Conservation (phyloP, 768 basidiomycete species). For the Boletus tylopilopsis region DNA sequence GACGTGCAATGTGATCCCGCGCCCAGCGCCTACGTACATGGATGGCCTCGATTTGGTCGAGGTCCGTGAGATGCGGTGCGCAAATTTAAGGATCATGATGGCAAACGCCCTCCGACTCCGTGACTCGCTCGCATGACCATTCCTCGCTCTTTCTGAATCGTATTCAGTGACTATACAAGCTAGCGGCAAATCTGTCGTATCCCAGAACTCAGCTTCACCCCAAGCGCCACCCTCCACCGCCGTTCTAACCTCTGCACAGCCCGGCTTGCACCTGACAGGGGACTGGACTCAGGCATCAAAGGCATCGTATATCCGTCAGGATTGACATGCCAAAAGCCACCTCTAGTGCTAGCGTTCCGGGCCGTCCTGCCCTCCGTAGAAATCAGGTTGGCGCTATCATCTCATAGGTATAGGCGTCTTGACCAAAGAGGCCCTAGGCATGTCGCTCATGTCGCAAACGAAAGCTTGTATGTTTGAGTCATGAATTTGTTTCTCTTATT, state of each 20-base stretch:
- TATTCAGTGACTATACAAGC: not conserved
- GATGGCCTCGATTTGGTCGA: conserved; percentile 14
- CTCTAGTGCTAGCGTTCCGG: conserved; percentile 31
- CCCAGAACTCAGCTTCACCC: not conserved
- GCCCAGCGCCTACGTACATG: conserved; percentile 2
- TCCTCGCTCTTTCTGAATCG: not conserved
- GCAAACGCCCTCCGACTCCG: not conserved
- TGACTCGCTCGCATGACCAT: not conserved
- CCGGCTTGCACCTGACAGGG: not conserved
- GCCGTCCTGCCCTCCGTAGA: conserved; percentile 66
- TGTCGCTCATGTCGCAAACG: conserved; percentile 80
- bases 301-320: not conserved
- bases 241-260: too few species aligned
- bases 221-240: conserved; percentile 4
- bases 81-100: conserved; percentile 21
- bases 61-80: conserved; percentile 21
- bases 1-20: not conserved
- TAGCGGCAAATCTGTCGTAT: not conserved
- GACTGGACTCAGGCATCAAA: not conserved
- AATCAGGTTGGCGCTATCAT: conserved; percentile 54
- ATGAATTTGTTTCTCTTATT: not conserved
- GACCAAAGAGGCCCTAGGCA: conserved; percentile 43
- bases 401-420: conserved; percentile 7
- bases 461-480: conserved; percentile 60
- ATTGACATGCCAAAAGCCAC: conserved; percentile 64